Base-by-base conservation (phyloP, 805 yeast species). In the Saccharomycopsis schoenii region DNA sequence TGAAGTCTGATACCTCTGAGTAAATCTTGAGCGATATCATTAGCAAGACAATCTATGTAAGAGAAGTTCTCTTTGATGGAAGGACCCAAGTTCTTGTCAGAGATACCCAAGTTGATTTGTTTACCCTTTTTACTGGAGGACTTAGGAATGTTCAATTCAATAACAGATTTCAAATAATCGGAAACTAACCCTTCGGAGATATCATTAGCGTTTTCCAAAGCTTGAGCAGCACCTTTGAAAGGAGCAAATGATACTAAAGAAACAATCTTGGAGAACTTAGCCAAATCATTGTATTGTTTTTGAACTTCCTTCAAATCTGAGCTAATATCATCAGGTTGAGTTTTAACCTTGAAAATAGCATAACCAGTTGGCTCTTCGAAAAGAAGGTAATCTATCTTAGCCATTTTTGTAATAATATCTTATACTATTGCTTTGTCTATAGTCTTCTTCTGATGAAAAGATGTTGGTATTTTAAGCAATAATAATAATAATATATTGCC, bases 351-450 rank as follows among this genome's bases (percentile, higher is more conserved):
- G 84, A 93, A 94, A 71, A 94, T 81, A 67, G 96, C 98, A 74
- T 93, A 94, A 68, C 99, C 99, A 59, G 98, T 91, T 64, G 99
- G 97, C 80, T 94, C 98, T 80, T 94, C 99, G 75, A 88, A 93
- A 71, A 94, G 86, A 73, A 94, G 84, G 78, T 84, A 94, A 77
- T 94, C 97, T 12, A 63, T 56, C 39, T 42, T 60, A 15, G 59
- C 60, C 62, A 61, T 59, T 58, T 37, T 58, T 34, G 34, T 29
- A 29, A 29, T 29, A 29, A 29, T n/a, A 17, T 12, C 12, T 12
- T 37, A 37, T 37, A 12, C 12, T 21, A 21, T n/a, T 41, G 15
- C 19, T 58, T 47, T 24, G n/a, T 57, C 25, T 57, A 55, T 41
- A 2, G 4, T 34, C 29, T 29, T 42, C 42, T 25, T 10, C 36